Evolutionary conservation across 371 early-diverging fungal species (phyloP).

Genomic region (Lichtheimia ramosa): DNA sequence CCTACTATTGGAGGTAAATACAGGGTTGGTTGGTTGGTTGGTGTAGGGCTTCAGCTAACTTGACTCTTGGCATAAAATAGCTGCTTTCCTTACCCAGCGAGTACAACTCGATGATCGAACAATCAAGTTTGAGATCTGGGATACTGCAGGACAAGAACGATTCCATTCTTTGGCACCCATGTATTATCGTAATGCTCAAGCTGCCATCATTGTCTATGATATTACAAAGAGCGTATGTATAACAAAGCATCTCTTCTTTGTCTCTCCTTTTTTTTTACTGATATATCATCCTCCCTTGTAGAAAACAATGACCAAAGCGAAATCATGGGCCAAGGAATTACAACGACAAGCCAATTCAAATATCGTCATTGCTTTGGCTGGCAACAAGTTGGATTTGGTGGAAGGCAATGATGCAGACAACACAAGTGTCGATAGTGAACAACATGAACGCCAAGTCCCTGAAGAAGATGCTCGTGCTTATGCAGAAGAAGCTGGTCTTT

Average conservation of each 20-base stretch:
- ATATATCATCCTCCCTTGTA: constrained; percentile 13
- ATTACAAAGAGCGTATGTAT: constrained; percentile 77
- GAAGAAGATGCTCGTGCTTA: constrained; percentile 80
- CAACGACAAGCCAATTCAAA: constrained; percentile 94
- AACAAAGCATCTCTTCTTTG: too few relatives aligned
- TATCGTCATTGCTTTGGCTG: constrained; percentile 96
- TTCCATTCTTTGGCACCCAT: constrained; percentile 96
- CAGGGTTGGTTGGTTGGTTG: neutral
- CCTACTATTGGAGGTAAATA: constrained; percentile 93
- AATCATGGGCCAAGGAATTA: constrained; percentile 98
- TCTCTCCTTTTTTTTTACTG: neutral
- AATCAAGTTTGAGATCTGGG: constrained; percentile 91
- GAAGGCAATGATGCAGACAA: constrained; percentile 35
- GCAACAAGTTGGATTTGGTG: constrained; percentile 92
- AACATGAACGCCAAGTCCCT: constrained; percentile 59
- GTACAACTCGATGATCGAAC: constrained; percentile 66
- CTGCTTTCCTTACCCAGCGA: constrained; percentile 81
- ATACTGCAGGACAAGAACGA: constrained; percentile 92
- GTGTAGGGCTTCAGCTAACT: neutral
- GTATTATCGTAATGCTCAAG: constrained; percentile 98
- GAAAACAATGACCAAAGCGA: constrained; percentile 95
- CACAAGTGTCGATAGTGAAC: constrained; percentile 22
- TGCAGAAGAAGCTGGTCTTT: constrained; percentile 74
- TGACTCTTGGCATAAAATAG: constrained; percentile 28
- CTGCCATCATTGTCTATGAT: constrained; percentile 96